Percentiles rank a stretch among this genome's conserved stretches.
Conservation (phyloP, 2,329 filamentous ascomycete species). For the Alternaria ethzedia region DNA sequence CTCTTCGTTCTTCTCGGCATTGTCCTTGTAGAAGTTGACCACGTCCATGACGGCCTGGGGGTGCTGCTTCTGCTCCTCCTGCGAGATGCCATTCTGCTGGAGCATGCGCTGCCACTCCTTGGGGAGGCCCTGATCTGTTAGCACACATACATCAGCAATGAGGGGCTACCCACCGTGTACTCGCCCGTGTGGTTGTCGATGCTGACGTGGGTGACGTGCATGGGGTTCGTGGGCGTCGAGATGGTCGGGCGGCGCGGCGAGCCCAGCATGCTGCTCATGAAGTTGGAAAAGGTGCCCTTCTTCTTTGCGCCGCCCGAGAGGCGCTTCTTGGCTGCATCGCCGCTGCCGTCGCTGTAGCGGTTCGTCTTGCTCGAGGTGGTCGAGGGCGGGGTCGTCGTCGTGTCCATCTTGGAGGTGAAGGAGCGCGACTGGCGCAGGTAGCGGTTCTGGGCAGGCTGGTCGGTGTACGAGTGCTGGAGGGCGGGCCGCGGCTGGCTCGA, state of each 20-base stretch:
- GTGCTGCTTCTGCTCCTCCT: slow-evolving; percentile 94
- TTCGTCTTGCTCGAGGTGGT: slow-evolving; percentile 43
- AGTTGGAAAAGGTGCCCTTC: slow-evolving; percentile 50
- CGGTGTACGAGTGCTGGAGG: slow-evolving; percentile 37
- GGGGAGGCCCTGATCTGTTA: slow-evolving; percentile 74
- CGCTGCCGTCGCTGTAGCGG: slow-evolving; percentile 49
- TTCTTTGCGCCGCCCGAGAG: slow-evolving; percentile 48
- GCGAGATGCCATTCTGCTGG: slow-evolving; percentile 93
- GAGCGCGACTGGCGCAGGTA: slow-evolving; percentile 51
- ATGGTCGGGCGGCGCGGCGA: slow-evolving; percentile 91
- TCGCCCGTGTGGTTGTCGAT: slow-evolving; percentile 96
- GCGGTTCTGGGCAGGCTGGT: slow-evolving; percentile 19
- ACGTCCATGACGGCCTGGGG: slow-evolving; percentile 96
- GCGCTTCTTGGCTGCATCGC: slow-evolving; percentile 34
- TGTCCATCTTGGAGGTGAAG: slow-evolving; percentile 55
- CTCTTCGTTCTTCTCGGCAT: slow-evolving; percentile 78
- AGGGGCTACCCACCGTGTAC: slow-evolving; percentile 74
- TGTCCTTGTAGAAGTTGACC: slow-evolving; percentile 96
- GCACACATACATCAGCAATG: slow-evolving; percentile 14
- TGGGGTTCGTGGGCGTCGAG: slow-evolving; percentile 95
- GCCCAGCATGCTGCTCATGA: slow-evolving; percentile 50
- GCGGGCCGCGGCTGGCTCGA: slow-evolving; percentile 31
- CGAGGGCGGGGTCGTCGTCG: slow-evolving; percentile 40
- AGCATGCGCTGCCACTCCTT: slow-evolving; percentile 98
- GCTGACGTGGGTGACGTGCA: slow-evolving; percentile 96